Base-by-base conservation (phyloP, 2,329 filamentous ascomycete genomes). In the Teratosphaeria viscida region DNA sequence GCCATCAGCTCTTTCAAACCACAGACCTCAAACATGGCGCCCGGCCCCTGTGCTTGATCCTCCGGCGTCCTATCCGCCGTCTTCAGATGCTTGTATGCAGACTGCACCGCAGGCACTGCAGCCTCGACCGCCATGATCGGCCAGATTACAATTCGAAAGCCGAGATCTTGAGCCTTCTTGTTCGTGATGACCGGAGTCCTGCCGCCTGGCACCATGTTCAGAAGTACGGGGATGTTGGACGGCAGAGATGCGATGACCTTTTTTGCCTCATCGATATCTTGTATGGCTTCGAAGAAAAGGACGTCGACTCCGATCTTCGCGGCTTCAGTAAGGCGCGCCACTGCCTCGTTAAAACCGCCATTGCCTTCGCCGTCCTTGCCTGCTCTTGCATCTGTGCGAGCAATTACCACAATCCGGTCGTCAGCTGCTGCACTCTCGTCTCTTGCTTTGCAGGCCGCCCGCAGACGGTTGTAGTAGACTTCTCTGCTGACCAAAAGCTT, bases 331-430 rank as follows among this genome's bases (percentile, higher is more conserved):
- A 87, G 70, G 1, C 84, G 72, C 1, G 65, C 64, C 8, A 85
- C 69, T 2, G 82, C 80, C 64, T 81, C 82, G 10, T 82, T 81
- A 62, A 81, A 86, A 0, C 83, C 84, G 5, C 78, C 74, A 0
- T 75, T 73, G 2, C 66, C 66, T 34, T 66, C 62, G 3, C 60
- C 55, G 56, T 70, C 68, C 26, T 62, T 63, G 1, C 68, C 68
- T 61, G 84, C 82, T 3, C 85, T 71, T 1, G 84, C 81, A 64
- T 87, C 85, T 0, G 84, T 87, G 11, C 85, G 77, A 0, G 84
- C 84, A 59, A 88, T 86, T 59, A 87, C 78, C 32, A 87, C 78
- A 43, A 87, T 83, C n/a, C 43, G 43, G 43, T 49, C 19, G n/a
- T 19, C 43, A 62, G 86, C 84, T 16, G 77, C 77, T 11, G 75